Percentiles rank a stretch among this genome's conserved stretches.
Conservation (phyloP, 257 asterid species). For the Salvia rosmarinus region DNA sequence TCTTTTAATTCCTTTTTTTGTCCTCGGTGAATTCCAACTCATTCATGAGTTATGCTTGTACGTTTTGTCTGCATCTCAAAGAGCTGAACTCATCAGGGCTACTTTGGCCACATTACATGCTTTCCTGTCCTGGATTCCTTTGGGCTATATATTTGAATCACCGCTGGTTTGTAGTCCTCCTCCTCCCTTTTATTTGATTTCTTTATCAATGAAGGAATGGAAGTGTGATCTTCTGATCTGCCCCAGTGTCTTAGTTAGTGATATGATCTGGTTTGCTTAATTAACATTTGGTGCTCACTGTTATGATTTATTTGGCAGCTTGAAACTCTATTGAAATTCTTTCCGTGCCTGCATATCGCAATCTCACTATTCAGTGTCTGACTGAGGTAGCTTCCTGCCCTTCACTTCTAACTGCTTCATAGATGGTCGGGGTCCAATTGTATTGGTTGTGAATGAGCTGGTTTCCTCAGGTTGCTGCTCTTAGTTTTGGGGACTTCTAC, state of each 20-base stretch:
- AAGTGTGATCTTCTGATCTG: conserved; percentile 16
- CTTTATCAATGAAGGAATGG: conserved; percentile 24
- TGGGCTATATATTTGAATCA: conserved; percentile 94
- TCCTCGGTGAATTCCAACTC: conserved; percentile 90
- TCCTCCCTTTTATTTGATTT: conserved; percentile 31
- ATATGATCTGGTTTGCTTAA: conserved; percentile 26
- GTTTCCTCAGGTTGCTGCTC: conserved; percentile 78
- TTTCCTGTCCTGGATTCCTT: conserved; percentile 96
- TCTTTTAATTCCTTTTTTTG: conserved; percentile 16
- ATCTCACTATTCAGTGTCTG: conserved; percentile 91
- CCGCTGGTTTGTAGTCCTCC: conserved; percentile 89
- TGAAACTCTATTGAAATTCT: conserved; percentile 77
- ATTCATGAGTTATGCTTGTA: conserved; percentile 96
- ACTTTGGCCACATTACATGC: conserved; percentile 94
- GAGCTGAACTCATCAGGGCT: conserved; percentile 93
- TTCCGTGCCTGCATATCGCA: conserved; percentile 84
- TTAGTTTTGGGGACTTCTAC: conserved; percentile 76
- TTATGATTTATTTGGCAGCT: conserved; percentile 60
- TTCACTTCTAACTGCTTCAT: conserved; percentile 21
- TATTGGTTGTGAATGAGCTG: conserved; percentile 22
- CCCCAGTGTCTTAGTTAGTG: conserved; percentile 18
- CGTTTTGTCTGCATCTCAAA: conserved; percentile 86
- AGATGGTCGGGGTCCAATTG: conserved; percentile 1
- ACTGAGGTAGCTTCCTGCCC: conserved; percentile 65
- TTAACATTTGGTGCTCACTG: conserved; percentile 17